phyloP scores from a whole-genome alignment of 75 land plant genomes.

The Pinus albicaulis region DNA sequence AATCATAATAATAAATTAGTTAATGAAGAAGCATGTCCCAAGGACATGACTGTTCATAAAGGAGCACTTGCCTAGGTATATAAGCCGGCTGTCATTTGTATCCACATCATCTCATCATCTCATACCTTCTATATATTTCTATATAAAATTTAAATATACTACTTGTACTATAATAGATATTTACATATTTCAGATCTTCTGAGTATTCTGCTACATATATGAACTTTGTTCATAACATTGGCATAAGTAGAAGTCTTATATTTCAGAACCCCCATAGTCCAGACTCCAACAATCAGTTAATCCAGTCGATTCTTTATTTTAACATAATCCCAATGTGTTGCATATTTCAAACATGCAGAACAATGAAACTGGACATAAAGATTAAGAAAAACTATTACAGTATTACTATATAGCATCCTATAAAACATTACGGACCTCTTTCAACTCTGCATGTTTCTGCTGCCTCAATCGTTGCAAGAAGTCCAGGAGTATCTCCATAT shows the following conservation, averaged over 20 bases:
- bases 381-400: neutral
- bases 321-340: neutral
- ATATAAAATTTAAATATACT: no score
- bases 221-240: no score
- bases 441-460: conserved; percentile 85
- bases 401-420: neutral
- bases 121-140: no score
- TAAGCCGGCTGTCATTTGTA: no score
- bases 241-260: neutral
- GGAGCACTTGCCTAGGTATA: no score
- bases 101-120: no score
- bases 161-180: no score
- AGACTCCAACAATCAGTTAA: neutral
- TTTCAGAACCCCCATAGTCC: neutral
- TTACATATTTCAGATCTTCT: no score
- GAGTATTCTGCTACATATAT: no score
- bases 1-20: no score
- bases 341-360: neutral
- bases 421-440: conserved; percentile 52
- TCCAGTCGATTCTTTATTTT: neutral
- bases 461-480: conserved; percentile 78
- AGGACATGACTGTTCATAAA: no score
- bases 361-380: conserved; percentile 6
- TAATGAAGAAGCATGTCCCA: no score
- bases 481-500: conserved; percentile 86